phyloP scores from a whole-genome alignment of 2,329 filamentous ascomycete species.

The Cordyceps fumosorosea region DNA sequence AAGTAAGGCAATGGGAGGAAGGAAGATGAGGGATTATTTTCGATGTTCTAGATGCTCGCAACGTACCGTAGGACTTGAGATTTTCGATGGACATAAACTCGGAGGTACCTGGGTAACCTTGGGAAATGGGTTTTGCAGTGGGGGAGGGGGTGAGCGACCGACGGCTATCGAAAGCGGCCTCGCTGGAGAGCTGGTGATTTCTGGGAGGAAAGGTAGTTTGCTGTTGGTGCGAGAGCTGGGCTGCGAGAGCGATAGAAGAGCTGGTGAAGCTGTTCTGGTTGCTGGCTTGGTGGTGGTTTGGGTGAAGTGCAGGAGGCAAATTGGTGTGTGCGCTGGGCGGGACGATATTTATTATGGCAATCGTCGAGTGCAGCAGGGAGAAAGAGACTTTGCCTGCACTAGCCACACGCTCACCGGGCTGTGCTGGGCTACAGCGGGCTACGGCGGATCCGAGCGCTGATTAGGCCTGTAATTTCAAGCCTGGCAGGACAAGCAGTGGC shows the following conservation, averaged over 20 bases:
- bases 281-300: not conserved
- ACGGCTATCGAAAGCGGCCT: conserved; percentile 40
- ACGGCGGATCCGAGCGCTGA: not conserved
- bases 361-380: not conserved
- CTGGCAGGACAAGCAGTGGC: not conserved
- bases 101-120: conserved; percentile 55
- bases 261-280: not conserved
- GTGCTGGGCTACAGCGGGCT: conserved; percentile 1
- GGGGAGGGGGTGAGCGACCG: conserved; percentile 41
- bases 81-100: conserved; percentile 99
- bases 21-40: not conserved
- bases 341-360: not conserved
- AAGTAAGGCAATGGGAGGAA: not conserved
- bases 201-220: not conserved
- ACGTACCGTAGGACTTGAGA: conserved; percentile 89
- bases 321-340: conserved; percentile 2
- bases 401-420: not conserved
- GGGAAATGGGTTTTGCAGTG: conserved; percentile 46
- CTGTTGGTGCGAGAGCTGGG: not conserved
- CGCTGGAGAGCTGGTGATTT: conserved; percentile 31
- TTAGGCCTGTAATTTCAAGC: not conserved
- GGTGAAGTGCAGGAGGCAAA: conserved; percentile 9
- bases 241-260: not conserved
- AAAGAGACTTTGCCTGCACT: not conserved
- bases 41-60: not conserved